Evolutionary conservation across 441 rosid species (phyloP).

Genomic region (Gossypium gossypioides): DNA sequence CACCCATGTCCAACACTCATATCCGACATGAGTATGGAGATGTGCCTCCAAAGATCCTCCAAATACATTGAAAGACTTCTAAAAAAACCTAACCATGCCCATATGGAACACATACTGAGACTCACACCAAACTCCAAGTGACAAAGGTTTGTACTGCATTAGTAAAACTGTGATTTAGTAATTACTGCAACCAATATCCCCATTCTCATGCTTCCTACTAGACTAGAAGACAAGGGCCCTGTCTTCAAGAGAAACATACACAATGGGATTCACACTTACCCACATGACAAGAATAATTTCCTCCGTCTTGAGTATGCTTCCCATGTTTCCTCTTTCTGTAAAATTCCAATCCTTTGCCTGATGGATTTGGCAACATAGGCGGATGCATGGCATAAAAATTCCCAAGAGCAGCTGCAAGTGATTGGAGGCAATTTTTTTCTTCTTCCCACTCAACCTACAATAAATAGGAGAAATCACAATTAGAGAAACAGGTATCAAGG

Average conservation of each 20-base stretch:
- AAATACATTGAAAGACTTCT: background rate
- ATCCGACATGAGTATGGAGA: background rate
- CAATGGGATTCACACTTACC: conserved; percentile 27
- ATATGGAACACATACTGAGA: background rate
- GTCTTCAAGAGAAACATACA: background rate
- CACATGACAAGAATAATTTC: conserved; percentile 17
- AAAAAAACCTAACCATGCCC: background rate
- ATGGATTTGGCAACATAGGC: conserved; percentile 78
- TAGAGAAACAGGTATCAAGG: background rate
- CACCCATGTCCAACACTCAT: background rate
- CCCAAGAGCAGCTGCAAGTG: conserved; percentile 78
- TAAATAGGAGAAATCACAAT: background rate
- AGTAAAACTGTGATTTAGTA: background rate
- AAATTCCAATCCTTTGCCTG: conserved; percentile 55
- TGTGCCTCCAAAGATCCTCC: background rate
- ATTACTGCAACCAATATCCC: background rate
- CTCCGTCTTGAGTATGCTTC: conserved; percentile 25
- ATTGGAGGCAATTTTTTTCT: conserved; percentile 73
- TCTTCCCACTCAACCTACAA: conserved; percentile 78
- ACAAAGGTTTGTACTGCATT: background rate
- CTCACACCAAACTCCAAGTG: background rate
- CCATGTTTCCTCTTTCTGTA: conserved; percentile 37
- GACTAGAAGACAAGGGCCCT: background rate
- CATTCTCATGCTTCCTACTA: background rate
- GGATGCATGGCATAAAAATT: conserved; percentile 88